Conservation (phyloP, 2,329 filamentous ascomycete genomes). For the Colletotrichum gigasporum region DNA sequence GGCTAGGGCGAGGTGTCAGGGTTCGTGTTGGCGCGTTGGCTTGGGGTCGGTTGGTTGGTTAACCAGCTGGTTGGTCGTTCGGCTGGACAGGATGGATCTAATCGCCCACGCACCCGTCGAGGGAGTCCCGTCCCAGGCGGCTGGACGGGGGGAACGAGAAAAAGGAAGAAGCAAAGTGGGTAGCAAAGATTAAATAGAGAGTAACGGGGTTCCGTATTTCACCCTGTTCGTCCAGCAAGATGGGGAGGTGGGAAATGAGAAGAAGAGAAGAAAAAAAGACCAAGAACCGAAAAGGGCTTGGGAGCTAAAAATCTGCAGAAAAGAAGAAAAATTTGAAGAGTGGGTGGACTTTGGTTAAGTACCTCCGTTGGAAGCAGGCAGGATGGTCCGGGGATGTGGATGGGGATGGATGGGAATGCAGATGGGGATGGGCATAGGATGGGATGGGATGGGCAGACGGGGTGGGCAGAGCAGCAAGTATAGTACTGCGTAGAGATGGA, state of each 20-base stretch:
- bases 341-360: constrained; percentile 34
- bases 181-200: constrained; percentile 16
- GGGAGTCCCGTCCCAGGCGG: constrained; percentile 23
- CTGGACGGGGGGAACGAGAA: not conserved
- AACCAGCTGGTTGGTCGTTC: not conserved
- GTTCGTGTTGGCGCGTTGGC: constrained; percentile 6
- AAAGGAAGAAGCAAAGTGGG: not conserved
- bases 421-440: not conserved
- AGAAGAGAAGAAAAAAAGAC: not conserved
- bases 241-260: constrained; percentile 21
- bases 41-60: constrained; percentile 1
- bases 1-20: constrained; percentile 14
- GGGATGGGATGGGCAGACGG: constrained; percentile 9
- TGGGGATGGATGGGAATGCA: not conserved
- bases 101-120: constrained; percentile 24
- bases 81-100: constrained; percentile 3
- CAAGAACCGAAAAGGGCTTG: constrained; percentile 9
- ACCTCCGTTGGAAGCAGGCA: constrained; percentile 5
- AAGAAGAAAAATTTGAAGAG: constrained; percentile 5
- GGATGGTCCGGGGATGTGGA: constrained; percentile 13
- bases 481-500: not conserved
- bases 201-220: not conserved
- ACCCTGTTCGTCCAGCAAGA: constrained; percentile 14
- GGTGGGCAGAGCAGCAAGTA: not conserved
- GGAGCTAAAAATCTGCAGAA: constrained; percentile 26